Conservation (phyloP, 108 stramenopile species). For the Cafeteria roenbergensis region DNA sequence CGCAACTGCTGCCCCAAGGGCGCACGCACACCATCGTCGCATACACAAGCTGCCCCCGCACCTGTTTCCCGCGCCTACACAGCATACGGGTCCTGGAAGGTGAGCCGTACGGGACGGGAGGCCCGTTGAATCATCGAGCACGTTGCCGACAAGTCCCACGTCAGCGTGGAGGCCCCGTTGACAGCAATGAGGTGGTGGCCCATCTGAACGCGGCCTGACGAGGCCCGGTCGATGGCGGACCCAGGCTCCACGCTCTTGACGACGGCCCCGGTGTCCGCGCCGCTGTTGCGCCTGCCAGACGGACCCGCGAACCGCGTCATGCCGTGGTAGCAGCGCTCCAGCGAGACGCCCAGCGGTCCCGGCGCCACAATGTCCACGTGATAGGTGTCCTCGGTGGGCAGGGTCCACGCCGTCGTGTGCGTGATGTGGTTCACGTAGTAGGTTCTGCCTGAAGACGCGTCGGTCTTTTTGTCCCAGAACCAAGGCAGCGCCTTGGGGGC, state of each 20-base stretch:
- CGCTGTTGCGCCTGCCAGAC: not conserved
- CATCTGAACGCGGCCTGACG: not conserved
- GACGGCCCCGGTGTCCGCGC: conserved; percentile 1
- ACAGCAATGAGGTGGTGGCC: not conserved
- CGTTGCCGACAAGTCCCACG: not conserved
- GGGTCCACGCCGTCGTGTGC: not conserved
- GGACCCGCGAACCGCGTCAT: not conserved
- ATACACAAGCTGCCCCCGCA: too few relatives aligned
- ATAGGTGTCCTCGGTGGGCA: not conserved
- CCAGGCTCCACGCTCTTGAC: not conserved
- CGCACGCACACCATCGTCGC: too few relatives aligned
- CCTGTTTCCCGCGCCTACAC: too few relatives aligned
- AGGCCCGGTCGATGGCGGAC: not conserved
- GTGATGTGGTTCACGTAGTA: conserved; percentile 1
- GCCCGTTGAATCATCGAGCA: not conserved
- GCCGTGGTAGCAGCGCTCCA: not conserved
- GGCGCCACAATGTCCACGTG: not conserved
- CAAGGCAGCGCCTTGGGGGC: not conserved
- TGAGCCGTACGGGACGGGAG: not conserved
- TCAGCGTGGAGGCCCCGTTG: not conserved
- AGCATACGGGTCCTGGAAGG: conserved; percentile 8
- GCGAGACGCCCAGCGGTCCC: not conserved
- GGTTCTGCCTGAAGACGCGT: not conserved
- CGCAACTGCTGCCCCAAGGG: too few relatives aligned
- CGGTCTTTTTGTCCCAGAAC: not conserved